These are phyloP conservation scores for Austroboletus rostrupii DNA, from an alignment of 1,284 basidiomycete species.

Conservation along the genomic window DNA sequence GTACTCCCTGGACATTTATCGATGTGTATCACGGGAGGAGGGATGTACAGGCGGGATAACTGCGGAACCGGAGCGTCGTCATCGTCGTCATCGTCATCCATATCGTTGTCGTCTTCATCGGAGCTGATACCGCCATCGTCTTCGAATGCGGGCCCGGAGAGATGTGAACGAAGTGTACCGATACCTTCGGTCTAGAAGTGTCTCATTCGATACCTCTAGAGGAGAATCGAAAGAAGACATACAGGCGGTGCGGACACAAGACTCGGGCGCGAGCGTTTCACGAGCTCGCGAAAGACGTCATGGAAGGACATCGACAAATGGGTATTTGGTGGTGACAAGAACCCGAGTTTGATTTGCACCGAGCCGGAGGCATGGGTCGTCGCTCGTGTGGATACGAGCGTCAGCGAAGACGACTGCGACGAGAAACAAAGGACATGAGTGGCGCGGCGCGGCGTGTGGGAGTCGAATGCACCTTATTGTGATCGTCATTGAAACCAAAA, in stretches of 20 bases:
- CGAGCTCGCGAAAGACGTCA: slow-evolving; percentile 62
- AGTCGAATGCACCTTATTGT: slow-evolving; percentile 48
- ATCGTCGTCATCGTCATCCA: slow-evolving; percentile 27
- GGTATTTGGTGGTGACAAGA: slow-evolving; percentile 51
- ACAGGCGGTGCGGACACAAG: slow-evolving; percentile 81
- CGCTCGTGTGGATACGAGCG: slow-evolving; percentile 64
- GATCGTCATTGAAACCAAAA: slow-evolving; percentile 53
- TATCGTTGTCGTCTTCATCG: slow-evolving; percentile 46
- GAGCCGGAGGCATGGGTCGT: slow-evolving; percentile 58
- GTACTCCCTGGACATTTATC: slow-evolving; percentile 14
- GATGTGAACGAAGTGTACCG: slow-evolving; percentile 74
- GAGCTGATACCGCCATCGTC: slow-evolving; percentile 79
- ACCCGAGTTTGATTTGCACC: slow-evolving; percentile 75
- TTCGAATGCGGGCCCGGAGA: slow-evolving; percentile 54
- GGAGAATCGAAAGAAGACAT: slow-evolving; percentile 8
- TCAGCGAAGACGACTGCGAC: slow-evolving; percentile 48
- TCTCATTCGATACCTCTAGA: neutral
- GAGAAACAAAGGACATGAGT: neutral
- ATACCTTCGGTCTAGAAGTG: slow-evolving; percentile 75
- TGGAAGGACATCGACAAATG: slow-evolving; percentile 41
- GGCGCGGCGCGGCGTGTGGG: slow-evolving; percentile 5
- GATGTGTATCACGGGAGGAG: slow-evolving; percentile 23
- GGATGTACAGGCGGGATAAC: slow-evolving; percentile 29
- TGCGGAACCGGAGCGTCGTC: slow-evolving; percentile 17
- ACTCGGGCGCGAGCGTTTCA: slow-evolving; percentile 60